These are phyloP conservation scores for Eudorina sp. DNA, from an alignment of 139 green algal genomes.

Conservation along the genomic window DNA sequence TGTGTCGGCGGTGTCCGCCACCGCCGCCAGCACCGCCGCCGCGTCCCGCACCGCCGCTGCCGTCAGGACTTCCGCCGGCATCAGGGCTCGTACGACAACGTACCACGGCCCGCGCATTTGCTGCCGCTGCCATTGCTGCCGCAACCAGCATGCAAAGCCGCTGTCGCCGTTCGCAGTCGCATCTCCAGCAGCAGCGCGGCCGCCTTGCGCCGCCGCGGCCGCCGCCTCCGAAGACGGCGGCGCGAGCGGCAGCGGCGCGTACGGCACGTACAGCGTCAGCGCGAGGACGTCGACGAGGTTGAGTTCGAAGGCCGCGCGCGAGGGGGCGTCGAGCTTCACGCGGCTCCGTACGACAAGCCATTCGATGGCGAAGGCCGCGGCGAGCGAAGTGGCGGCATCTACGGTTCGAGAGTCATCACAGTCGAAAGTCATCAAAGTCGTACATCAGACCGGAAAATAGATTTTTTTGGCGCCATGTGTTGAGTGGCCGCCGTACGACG, in stretches of 20 bases:
- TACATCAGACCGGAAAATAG: too few relatives aligned
- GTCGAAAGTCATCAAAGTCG: too few relatives aligned
- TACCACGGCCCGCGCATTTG: neutral
- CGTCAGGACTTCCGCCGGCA: slow-evolving; percentile 10
- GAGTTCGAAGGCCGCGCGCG: slow-evolving; percentile 32
- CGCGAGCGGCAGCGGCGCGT: neutral
- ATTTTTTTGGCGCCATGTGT: too few relatives aligned
- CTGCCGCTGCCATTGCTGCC: slow-evolving; percentile 10
- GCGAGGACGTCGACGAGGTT: slow-evolving; percentile 51
- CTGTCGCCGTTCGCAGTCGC: too few relatives aligned
- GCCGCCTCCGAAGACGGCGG: neutral
- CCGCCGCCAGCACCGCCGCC: slow-evolving; percentile 33
- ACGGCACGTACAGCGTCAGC: slow-evolving; percentile 39
- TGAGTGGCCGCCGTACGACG: too few relatives aligned
- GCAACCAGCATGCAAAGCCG: too few relatives aligned
- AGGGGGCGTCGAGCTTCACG: slow-evolving; percentile 18
- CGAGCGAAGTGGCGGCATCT: slow-evolving; percentile 4
- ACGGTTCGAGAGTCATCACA: too few relatives aligned
- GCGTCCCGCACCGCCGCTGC: slow-evolving; percentile 48
- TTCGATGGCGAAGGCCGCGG: slow-evolving; percentile 41
- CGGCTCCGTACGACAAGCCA: slow-evolving; percentile 46
- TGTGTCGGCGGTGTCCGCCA: slow-evolving; percentile 39
- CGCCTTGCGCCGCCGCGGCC: neutral
- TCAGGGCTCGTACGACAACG: neutral
- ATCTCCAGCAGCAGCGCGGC: neutral